Evolutionary conservation across 2,329 filamentous ascomycete genomes (phyloP), one percentile per base, ranked within the genome.

Genomic region (Colletotrichum lentis): DNA sequence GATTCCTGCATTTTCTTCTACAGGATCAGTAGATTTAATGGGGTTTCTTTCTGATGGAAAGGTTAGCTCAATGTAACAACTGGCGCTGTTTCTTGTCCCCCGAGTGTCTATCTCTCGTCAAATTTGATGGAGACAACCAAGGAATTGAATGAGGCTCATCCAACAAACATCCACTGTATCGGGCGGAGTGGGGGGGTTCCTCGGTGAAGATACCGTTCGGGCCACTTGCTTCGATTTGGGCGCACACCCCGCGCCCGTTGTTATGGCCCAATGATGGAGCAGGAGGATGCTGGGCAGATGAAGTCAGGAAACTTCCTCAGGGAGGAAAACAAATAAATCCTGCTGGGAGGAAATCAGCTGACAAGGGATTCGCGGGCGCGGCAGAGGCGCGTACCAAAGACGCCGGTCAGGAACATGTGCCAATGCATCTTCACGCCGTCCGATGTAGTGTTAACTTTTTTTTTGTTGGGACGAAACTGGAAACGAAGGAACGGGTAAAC

Each of bases 381-480:
- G 66, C 22, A 66, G 49, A 47, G 27, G 62, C 62, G 62, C 56
- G 27, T 66, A 14, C 8, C 31, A 14, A 31, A 22, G 44, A 52
- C 12, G 24, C 1, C 41, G n/a, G 31, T 31, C 61, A 64, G 16
- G 55, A 59, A 64, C 65, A 67, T 37, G 65, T 64, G 65, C 61
- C 24, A 64, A 50, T 55, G 27, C 53, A 39, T 57, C 7, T 41
- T 41, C 53, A 39, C 52, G 7, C 47, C 47, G 44, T 67, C 65
- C 57, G 61, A 67, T 64, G 61, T 44, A 27, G 14, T 20, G 27
- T 31, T 31, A 8, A 6, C 20, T 52, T 52, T 20, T 22, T 47
- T 12, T 67, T 43, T 54, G 65, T 69, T 69, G 66, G 66, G 66
- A 69, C 62, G 55, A 62, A 39, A 20, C 20, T 49, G 55, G n/a